phyloP scores from a whole-genome alignment of 345 rosid genomes.

The Brassica rapa region DNA sequence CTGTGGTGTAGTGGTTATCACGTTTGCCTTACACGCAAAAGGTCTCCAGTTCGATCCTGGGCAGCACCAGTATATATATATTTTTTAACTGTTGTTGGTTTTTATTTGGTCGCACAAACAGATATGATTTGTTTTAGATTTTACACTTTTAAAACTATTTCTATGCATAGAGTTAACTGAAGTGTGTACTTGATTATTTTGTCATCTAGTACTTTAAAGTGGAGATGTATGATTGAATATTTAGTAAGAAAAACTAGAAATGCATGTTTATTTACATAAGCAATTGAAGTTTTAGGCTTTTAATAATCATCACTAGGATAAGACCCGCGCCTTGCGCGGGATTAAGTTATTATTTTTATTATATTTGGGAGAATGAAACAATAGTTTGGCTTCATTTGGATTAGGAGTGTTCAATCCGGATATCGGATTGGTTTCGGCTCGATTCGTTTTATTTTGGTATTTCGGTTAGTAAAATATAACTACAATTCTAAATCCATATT shows the following conservation, averaged over 20 bases:
- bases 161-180: not conserved
- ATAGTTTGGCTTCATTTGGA: too few species aligned
- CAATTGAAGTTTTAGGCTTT: not conserved
- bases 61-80: constrained; percentile 21
- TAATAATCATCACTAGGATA: not conserved
- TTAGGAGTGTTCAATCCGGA: too few species aligned
- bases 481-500: too few species aligned
- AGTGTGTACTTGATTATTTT: not conserved
- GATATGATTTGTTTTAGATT: not conserved
- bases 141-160: not conserved
- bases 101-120: not conserved
- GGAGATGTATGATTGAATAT: not conserved
- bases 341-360: too few species aligned
- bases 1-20: constrained; percentile 50
- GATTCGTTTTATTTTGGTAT: too few species aligned
- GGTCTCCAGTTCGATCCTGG: constrained; percentile 46
- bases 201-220: not conserved
- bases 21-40: constrained; percentile 45
- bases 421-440: too few species aligned
- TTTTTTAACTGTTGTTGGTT: not conserved
- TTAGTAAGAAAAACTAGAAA: not conserved
- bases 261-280: not conserved
- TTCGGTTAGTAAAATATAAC: too few species aligned
- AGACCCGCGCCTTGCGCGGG: too few species aligned
- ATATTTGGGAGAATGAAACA: too few species aligned